phyloP scores from a whole-genome alignment of 2,329 filamentous ascomycete genomes.

The Neonectria faginata region DNA sequence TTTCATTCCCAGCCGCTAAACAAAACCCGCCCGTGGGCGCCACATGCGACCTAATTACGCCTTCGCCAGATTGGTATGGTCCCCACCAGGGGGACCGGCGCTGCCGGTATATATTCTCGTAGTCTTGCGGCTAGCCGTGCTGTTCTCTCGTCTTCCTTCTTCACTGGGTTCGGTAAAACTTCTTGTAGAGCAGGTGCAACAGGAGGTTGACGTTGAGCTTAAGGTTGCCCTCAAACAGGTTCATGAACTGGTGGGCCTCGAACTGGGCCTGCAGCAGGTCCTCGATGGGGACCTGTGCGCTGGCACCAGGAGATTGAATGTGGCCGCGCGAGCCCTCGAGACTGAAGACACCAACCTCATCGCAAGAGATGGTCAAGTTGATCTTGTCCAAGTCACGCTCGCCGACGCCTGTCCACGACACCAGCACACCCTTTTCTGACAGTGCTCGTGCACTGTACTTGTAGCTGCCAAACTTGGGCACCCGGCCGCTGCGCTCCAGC shows the following conservation, averaged over 20 bases:
- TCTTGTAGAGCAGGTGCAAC: constrained; percentile 97
- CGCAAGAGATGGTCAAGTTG: constrained; percentile 93
- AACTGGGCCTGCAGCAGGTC: constrained; percentile 97
- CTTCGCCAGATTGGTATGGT: constrained; percentile 3
- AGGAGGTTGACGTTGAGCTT: constrained; percentile 96
- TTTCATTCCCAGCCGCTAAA: constrained; percentile 2
- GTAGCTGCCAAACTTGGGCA: constrained; percentile 97
- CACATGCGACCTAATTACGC: constrained; percentile 5
- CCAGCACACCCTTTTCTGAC: constrained; percentile 91
- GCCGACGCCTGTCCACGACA: constrained; percentile 87
- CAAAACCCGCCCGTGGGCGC: background rate
- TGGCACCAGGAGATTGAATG: constrained; percentile 96
- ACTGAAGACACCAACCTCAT: constrained; percentile 93
- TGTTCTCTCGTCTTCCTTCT: background rate
- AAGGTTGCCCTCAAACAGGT: constrained; percentile 86
- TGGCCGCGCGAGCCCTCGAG: constrained; percentile 91
- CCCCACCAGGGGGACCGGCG: constrained; percentile 24
- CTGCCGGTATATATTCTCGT: background rate
- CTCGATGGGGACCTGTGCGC: constrained; percentile 88
- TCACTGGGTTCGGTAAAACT: constrained; percentile 87
- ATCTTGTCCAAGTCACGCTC: constrained; percentile 91
- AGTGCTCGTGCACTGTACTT: constrained; percentile 94
- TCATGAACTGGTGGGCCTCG: constrained; percentile 96
- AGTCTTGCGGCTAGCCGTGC: background rate
- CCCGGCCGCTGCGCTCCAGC: constrained; percentile 88